phyloP scores from a whole-genome alignment of 2,329 filamentous ascomycete genomes.

The Fusarium humuli region DNA sequence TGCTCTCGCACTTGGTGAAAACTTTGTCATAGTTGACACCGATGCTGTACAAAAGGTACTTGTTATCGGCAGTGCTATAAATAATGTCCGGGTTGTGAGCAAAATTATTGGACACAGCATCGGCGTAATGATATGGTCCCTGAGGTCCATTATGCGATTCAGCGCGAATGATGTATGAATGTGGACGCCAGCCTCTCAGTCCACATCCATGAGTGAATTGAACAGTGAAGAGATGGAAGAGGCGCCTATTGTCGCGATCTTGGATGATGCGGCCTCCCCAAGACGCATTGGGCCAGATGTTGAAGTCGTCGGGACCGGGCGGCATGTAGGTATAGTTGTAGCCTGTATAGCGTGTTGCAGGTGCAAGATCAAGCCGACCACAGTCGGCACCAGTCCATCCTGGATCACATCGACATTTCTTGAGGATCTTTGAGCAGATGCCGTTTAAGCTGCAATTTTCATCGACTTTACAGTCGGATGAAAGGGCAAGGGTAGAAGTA shows the following conservation, averaged over 20 bases:
- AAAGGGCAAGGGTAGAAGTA: neutral
- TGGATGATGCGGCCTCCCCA: conserved; percentile 62
- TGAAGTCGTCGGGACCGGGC: conserved; percentile 31
- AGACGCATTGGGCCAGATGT: conserved; percentile 53
- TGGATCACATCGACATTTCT: conserved; percentile 50
- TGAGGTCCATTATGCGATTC: conserved; percentile 57
- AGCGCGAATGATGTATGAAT: conserved; percentile 58
- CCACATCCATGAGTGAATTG: conserved; percentile 61
- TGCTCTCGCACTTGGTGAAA: conserved; percentile 20
- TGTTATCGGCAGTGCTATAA: conserved; percentile 57
- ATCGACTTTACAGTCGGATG: conserved; percentile 32
- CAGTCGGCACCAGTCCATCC: conserved; percentile 60
- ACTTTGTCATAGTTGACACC: conserved; percentile 44
- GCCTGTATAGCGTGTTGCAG: conserved; percentile 54
- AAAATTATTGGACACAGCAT: conserved; percentile 56
- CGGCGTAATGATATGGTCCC: conserved; percentile 58
- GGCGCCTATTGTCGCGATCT: conserved; percentile 51
- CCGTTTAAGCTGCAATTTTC: conserved; percentile 50
- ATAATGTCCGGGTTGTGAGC: conserved; percentile 60
- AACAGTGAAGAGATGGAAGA: conserved; percentile 60
- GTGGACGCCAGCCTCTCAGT: conserved; percentile 60
- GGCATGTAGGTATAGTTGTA: conserved; percentile 61
- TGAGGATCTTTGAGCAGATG: conserved; percentile 29
- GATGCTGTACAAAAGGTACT: conserved; percentile 60
- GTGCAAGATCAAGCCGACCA: conserved; percentile 57